Evolutionary conservation across 2,329 filamentous ascomycete species (phyloP).

Genomic region (Penicillium sp.): DNA sequence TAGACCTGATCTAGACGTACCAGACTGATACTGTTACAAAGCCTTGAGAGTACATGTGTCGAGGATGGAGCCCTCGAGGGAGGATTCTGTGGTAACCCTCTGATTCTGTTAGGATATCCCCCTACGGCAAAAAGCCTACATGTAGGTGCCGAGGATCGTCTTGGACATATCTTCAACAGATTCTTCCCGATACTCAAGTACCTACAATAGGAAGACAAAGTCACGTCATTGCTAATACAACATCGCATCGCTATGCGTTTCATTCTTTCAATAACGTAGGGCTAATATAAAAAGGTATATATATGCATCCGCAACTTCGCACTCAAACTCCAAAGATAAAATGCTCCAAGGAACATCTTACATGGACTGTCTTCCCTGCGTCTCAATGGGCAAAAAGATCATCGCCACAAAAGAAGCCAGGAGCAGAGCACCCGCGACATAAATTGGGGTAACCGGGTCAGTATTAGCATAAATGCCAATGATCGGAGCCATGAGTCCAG

Average conservation of each 20-base stretch:
- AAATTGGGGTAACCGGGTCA: conserved; percentile 41
- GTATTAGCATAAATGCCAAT: conserved; percentile 38
- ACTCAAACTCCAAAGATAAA: background rate
- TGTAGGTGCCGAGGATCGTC: too few species aligned
- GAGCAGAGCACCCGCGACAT: conserved; percentile 40
- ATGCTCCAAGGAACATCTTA: conserved; percentile 15
- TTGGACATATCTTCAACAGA: too few species aligned
- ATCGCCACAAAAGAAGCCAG: conserved; percentile 42
- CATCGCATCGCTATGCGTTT: background rate
- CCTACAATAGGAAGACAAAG: too few species aligned
- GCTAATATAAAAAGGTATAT: background rate
- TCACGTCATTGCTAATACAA: background rate
- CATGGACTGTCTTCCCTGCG: conserved; percentile 37
- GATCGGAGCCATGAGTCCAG: conserved; percentile 41
- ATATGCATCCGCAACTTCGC: background rate
- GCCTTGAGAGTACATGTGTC: too few species aligned
- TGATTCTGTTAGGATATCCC: too few species aligned
- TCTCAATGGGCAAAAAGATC: conserved; percentile 43
- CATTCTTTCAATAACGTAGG: background rate
- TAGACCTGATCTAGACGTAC: too few species aligned
- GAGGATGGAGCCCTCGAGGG: too few species aligned
- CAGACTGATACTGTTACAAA: too few species aligned
- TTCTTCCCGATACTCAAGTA: too few species aligned
- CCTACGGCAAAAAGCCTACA: too few species aligned
- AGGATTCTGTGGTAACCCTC: too few species aligned